phyloP scores from a whole-genome alignment of 2,329 filamentous ascomycete species.

The Zopfia rhizophila region DNA sequence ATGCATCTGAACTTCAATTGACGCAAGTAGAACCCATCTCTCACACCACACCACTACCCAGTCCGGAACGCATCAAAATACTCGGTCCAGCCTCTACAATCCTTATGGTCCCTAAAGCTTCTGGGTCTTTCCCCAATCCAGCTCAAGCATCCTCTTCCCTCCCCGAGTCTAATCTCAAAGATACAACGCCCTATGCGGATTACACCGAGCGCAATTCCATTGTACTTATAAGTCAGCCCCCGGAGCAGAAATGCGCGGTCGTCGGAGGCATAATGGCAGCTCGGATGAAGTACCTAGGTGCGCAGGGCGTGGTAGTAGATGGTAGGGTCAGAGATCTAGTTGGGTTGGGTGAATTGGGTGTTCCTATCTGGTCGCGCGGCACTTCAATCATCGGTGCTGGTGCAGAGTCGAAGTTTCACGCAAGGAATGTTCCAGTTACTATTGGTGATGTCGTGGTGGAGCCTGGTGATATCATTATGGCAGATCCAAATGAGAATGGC shows the following conservation, averaged over 20 bases:
- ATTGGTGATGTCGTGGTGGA: constrained; percentile 51
- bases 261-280: constrained; percentile 81
- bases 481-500: constrained; percentile 73
- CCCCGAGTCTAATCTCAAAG: constrained; percentile 37
- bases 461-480: constrained; percentile 73
- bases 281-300: constrained; percentile 71
- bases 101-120: constrained; percentile 69
- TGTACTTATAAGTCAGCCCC: constrained; percentile 73
- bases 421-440: constrained; percentile 54
- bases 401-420: constrained; percentile 67
- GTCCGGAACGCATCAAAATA: constrained; percentile 34
- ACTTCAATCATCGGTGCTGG: constrained; percentile 69
- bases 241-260: constrained; percentile 73
- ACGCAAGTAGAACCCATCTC: constrained; percentile 37
- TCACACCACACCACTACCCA: constrained; percentile 30
- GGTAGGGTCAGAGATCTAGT: constrained; percentile 74
- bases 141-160: constrained; percentile 46
- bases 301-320: constrained; percentile 71
- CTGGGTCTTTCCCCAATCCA: constrained; percentile 51
- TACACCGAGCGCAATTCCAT: constrained; percentile 68
- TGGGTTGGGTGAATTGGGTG: constrained; percentile 65
- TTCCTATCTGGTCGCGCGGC: constrained; percentile 70
- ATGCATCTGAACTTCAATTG: constrained; percentile 2
- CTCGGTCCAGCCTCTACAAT: constrained; percentile 70
- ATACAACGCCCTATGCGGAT: constrained; percentile 73